Percentiles rank a stretch among this genome's conserved stretches.
phyloP scores from a whole-genome alignment of 306 rosid genomes.

The Quercus robur region DNA sequence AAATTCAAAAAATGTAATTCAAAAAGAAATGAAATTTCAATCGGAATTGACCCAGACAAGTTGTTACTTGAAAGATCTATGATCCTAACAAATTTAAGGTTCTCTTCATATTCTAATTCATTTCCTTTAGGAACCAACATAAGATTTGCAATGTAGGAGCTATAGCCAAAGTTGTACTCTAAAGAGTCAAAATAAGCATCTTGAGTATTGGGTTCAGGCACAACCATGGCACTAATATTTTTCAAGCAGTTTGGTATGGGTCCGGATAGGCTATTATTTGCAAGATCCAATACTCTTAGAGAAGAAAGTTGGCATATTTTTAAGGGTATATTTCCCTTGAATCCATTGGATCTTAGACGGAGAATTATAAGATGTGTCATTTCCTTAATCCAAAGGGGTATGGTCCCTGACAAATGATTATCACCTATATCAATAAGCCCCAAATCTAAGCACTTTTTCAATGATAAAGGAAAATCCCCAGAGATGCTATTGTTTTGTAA shows the following conservation, averaged over 20 bases:
- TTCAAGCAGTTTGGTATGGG: conserved; percentile 38
- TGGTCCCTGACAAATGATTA: conserved; percentile 22
- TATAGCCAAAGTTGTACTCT: conserved; percentile 11
- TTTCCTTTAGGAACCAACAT: not conserved
- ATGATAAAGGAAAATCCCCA: conserved; percentile 12
- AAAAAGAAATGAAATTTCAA: not conserved
- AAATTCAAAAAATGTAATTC: not conserved
- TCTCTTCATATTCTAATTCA: no score
- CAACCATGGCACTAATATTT: conserved; percentile 21
- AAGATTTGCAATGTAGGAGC: conserved; percentile 13
- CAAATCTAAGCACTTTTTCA: conserved; percentile 28
- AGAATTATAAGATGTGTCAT: conserved; percentile 28
- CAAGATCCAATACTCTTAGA: conserved; percentile 18
- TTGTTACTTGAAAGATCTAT: not conserved
- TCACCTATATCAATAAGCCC: conserved; percentile 29
- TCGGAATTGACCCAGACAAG: not conserved
- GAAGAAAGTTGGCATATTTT: conserved; percentile 31
- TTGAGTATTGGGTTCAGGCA: conserved; percentile 3
- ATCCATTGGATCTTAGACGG: conserved; percentile 26
- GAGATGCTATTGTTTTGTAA: conserved; percentile 13
- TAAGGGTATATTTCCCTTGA: conserved; percentile 16
- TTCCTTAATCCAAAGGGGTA: not conserved
- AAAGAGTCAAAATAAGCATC: conserved; percentile 12
- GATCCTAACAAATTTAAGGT: not conserved
- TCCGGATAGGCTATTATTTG: conserved; percentile 16